phyloP scores from a whole-genome alignment of 768 basidiomycete genomes.

The Dacryopinax spathularia region DNA sequence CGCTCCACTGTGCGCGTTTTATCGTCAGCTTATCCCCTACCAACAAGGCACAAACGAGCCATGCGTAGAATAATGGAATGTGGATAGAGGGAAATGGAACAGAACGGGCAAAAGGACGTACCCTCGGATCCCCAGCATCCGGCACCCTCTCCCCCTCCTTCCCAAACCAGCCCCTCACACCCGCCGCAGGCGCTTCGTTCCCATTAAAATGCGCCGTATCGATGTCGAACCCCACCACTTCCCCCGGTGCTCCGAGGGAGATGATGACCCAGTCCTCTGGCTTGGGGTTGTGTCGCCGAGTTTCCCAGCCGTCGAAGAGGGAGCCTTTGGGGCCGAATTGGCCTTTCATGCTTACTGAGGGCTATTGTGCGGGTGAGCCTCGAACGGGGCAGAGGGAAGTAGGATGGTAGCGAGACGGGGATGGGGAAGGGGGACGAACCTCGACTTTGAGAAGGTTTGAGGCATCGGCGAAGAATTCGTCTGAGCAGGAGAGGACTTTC shows the following conservation, averaged over 20 bases:
- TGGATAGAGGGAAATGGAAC: neutral
- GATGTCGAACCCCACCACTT: conserved; percentile 71
- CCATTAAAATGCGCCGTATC: conserved; percentile 95
- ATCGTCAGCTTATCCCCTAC: neutral
- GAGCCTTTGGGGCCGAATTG: conserved; percentile 95
- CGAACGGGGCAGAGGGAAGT: neutral
- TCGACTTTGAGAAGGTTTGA: conserved; percentile 67
- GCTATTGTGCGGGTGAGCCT: conserved; percentile 32
- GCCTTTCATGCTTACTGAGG: conserved; percentile 80
- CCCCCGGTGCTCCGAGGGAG: conserved; percentile 61
- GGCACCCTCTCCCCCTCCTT: conserved; percentile 29
- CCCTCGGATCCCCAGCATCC: conserved; percentile 36
- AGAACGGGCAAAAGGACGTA: conserved; percentile 24
- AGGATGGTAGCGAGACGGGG: neutral
- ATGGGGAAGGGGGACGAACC: conserved; percentile 31
- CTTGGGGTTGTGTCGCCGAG: conserved; percentile 69
- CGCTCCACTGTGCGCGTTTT: conserved; percentile 48
- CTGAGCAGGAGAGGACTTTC: conserved; percentile 58
- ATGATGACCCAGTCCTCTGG: conserved; percentile 96
- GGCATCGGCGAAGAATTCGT: conserved; percentile 92
- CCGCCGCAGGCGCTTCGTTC: conserved; percentile 76
- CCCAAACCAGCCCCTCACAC: conserved; percentile 41
- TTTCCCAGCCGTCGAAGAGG: conserved; percentile 89
- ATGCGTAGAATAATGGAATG: neutral
- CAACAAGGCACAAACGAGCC: neutral